phyloP scores from a whole-genome alignment of 768 basidiomycete genomes.

The Pleurotus pulmonarius region DNA sequence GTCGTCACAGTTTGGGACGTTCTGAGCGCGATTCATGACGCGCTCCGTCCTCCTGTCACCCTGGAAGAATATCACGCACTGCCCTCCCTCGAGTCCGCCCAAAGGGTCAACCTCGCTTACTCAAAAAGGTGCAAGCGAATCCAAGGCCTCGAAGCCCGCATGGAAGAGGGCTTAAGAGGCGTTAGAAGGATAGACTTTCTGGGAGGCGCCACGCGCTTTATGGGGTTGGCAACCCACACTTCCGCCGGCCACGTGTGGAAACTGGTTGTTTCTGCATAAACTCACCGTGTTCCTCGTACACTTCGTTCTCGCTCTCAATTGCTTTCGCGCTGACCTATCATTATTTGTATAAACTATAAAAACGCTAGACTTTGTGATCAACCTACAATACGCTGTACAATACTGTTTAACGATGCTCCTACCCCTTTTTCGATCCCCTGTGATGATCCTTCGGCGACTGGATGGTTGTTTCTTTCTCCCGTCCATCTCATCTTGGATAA shows the following conservation, averaged over 20 bases:
- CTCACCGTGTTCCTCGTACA: background rate
- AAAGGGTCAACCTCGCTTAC: slow-evolving; percentile 1
- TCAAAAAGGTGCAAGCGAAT: slow-evolving; percentile 1
- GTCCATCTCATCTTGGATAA: too few relatives aligned
- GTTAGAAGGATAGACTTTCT: slow-evolving; percentile 9
- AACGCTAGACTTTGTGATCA: too few relatives aligned
- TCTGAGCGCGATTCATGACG: background rate
- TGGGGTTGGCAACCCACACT: slow-evolving; percentile 4
- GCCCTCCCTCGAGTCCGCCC: slow-evolving; percentile 2
- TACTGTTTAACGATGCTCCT: too few relatives aligned
- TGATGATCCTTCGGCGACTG: too few relatives aligned
- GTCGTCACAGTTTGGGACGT: slow-evolving; percentile 6
- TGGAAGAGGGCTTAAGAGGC: slow-evolving; percentile 5
- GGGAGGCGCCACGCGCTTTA: slow-evolving; percentile 1
- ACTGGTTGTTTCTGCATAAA: background rate
- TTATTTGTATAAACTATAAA: background rate
- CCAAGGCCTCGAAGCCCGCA: background rate
- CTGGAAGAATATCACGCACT: slow-evolving; percentile 4
- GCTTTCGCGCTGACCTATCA: background rate
- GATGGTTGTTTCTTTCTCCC: too few relatives aligned
- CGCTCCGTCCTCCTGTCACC: slow-evolving; percentile 1
- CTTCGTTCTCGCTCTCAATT: too few relatives aligned
- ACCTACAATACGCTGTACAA: too few relatives aligned
- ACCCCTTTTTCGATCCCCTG: too few relatives aligned
- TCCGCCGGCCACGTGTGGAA: background rate